Evolutionary conservation across 305 asterid species (phyloP), one percentile per base, ranked within the genome.

Genomic region (Fraxinus angustifolia): DNA sequence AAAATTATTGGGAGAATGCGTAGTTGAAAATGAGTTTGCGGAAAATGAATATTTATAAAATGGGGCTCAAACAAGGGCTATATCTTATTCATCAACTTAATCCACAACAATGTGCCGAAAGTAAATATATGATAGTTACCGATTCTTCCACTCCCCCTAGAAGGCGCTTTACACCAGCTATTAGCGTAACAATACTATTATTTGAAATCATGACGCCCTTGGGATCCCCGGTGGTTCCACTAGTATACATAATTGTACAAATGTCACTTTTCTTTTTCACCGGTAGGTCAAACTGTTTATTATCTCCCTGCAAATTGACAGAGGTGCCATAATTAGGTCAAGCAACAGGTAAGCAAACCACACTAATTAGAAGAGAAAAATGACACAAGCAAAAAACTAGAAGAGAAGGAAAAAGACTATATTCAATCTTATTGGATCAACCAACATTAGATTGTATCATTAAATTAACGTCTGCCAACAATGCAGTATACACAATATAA

Each of bases 301-400:
- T 23, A 23, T 23, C 88, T 77, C 98, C 99, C 99, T 95, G 93
- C 88, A 87, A 79, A 83, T 81, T 81, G 81, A 77, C 80, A 78
- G 85, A 91, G 76, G 85, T 79, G 38, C 33, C 35, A 67, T 75
- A 74, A 2, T 71, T 30, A 82, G 83, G 58, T 78, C 79, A 70
- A 80, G 82, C 67, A 68, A 53, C 75, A 76, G 48, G 76, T 77
- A 70, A 80, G 82, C 65, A 50, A 53, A 72, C 72, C 17, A 34
- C 40, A 72, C 30, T 6, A 72, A 34, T 3, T 70, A 30, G 75
- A 70, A 67, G 42, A 70, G 36, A 31, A 70, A 30, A 12, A 70
- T 31, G 42, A 34, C n/a, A 72, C 42, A 71, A 16, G 72, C 50
- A 23, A 30, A 48, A 31, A 60, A 60, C 40, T 21, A 53, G 17